Percentiles rank a stretch among this genome's conserved stretches.
These are phyloP conservation scores for Davidsoniella australis DNA, from an alignment of 2,329 filamentous ascomycete species.

Conservation along the genomic window DNA sequence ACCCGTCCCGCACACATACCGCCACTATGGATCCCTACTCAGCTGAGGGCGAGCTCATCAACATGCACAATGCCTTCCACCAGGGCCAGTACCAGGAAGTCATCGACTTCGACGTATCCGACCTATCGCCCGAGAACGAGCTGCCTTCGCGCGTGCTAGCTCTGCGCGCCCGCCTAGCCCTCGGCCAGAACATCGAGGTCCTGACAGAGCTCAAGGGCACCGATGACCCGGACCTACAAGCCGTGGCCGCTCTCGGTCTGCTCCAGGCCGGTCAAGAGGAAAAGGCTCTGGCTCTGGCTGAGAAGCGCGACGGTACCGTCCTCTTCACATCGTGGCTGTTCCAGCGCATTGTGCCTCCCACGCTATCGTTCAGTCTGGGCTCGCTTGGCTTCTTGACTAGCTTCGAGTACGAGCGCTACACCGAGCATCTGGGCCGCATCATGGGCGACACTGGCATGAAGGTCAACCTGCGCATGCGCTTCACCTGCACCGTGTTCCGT, in stretches of 20 bases:
- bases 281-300: slow-evolving; percentile 42
- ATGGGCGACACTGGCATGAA: slow-evolving; percentile 95
- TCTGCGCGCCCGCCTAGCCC: slow-evolving; percentile 67
- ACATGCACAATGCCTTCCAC: slow-evolving; percentile 54
- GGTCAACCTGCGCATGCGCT: slow-evolving; percentile 94
- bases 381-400: slow-evolving; percentile 79
- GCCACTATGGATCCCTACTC: slow-evolving; percentile 51
- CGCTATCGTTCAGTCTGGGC: slow-evolving; percentile 69
- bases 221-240: slow-evolving; percentile 49
- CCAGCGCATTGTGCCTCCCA: slow-evolving; percentile 71
- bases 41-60: slow-evolving; percentile 53
- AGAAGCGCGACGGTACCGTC: slow-evolving; percentile 68
- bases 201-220: slow-evolving; percentile 48
- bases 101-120: slow-evolving; percentile 65
- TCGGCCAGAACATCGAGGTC: slow-evolving; percentile 61
- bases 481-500: slow-evolving; percentile 93
- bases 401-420: slow-evolving; percentile 77
- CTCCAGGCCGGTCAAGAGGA: slow-evolving; percentile 42
- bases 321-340: slow-evolving; percentile 87
- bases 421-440: slow-evolving; percentile 66
- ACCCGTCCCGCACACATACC: slow-evolving; percentile 7
- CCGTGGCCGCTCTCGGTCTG: slow-evolving; percentile 61
- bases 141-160: slow-evolving; percentile 61
- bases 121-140: slow-evolving; percentile 62
- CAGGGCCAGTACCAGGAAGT: slow-evolving; percentile 77